phyloP scores from a whole-genome alignment of 768 basidiomycete species.

The Boletus eberwhitei region DNA sequence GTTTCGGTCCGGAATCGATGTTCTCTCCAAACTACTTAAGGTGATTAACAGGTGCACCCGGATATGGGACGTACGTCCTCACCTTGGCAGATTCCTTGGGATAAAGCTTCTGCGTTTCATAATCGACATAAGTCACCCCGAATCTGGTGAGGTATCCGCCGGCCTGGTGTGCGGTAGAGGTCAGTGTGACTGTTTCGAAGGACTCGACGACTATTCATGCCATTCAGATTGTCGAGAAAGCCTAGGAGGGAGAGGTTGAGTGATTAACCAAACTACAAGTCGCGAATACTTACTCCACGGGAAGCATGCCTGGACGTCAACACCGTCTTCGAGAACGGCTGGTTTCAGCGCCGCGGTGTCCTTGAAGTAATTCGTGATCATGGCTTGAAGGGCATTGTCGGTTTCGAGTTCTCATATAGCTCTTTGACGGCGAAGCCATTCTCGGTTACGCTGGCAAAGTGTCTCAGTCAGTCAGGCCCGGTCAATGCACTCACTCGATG shows the following conservation, averaged over 20 bases:
- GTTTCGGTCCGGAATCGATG: constrained; percentile 12
- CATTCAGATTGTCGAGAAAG: constrained; percentile 74
- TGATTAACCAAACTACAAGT: background rate
- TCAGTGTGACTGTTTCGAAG: background rate
- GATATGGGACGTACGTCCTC: constrained; percentile 3
- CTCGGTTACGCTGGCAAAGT: constrained; percentile 55
- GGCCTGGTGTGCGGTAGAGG: constrained; percentile 35
- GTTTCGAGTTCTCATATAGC: constrained; percentile 53
- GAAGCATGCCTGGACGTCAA: constrained; percentile 62
- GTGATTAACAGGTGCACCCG: background rate
- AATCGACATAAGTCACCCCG: constrained; percentile 70
- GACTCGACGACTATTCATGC: constrained; percentile 16
- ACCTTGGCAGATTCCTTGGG: constrained; percentile 63
- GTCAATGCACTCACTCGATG: constrained; percentile 43
- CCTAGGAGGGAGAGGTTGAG: constrained; percentile 33
- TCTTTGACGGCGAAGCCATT: constrained; percentile 71
- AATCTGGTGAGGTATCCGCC: constrained; percentile 68
- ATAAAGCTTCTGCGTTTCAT: constrained; percentile 60
- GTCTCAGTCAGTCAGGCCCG: background rate
- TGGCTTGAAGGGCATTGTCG: constrained; percentile 52
- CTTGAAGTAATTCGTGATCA: constrained; percentile 66
- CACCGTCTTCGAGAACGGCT: constrained; percentile 61
- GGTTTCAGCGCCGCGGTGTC: constrained; percentile 52
- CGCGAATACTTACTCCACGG: constrained; percentile 53
- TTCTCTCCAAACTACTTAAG: constrained; percentile 32